These are phyloP conservation scores for Rhizophagus clarus DNA, from an alignment of 192 early-diverging fungal species.

Conservation along the genomic window DNA sequence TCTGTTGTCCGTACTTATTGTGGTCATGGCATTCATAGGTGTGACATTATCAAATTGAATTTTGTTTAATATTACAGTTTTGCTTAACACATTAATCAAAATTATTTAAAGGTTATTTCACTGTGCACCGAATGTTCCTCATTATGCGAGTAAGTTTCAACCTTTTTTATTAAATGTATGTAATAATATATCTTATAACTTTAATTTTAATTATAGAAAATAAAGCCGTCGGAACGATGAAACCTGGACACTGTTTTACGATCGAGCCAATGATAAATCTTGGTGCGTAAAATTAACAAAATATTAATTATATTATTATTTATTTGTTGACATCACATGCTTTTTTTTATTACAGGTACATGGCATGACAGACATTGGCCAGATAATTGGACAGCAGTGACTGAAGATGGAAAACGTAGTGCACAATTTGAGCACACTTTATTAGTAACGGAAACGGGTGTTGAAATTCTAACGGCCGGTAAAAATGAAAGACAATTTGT, in stretches of 20 bases:
- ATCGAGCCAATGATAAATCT: slow-evolving; percentile 99
- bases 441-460: slow-evolving; percentile 88
- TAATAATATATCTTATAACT: neutral
- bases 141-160: slow-evolving; percentile 73
- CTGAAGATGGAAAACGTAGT: slow-evolving; percentile 89
- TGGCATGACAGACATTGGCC: slow-evolving; percentile 72
- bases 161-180: neutral
- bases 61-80: neutral
- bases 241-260: slow-evolving; percentile 93
- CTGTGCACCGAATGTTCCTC: slow-evolving; percentile 86
- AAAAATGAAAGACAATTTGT: slow-evolving; percentile 15
- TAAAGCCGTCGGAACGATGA: slow-evolving; percentile 95
- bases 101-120: slow-evolving; percentile 91
- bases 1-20: slow-evolving; percentile 91
- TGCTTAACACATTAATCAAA: neutral
- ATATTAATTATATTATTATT: neutral
- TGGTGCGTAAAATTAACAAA: slow-evolving; percentile 47
- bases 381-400: slow-evolving; percentile 88
- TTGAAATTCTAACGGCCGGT: slow-evolving; percentile 74
- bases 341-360: slow-evolving; percentile 25
- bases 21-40: slow-evolving; percentile 83
- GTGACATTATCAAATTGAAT: neutral
- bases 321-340: neutral
- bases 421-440: slow-evolving; percentile 98
- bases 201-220: slow-evolving; percentile 56